phyloP scores from a whole-genome alignment of 1,139 yeast species.

The Scheffersomyces illinoinensis region DNA sequence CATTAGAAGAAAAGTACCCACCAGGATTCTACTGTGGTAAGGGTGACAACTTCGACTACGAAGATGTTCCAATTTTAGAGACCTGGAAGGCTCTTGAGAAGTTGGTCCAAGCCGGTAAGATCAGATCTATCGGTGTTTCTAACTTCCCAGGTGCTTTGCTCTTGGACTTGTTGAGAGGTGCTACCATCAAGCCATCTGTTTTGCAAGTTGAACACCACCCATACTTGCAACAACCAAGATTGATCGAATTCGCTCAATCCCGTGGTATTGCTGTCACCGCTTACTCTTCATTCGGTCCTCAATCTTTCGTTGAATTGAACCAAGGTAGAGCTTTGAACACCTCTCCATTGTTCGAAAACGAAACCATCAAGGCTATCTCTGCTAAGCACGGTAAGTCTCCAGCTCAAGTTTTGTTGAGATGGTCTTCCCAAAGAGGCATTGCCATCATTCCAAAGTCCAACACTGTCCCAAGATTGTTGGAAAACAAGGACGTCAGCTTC shows the following conservation, averaged over 20 bases:
- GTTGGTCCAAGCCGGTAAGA: slow-evolving; percentile 57
- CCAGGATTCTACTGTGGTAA: slow-evolving; percentile 71
- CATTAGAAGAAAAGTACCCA: slow-evolving; percentile 74
- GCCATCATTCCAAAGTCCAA: slow-evolving; percentile 78
- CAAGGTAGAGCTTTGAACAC: slow-evolving; percentile 53
- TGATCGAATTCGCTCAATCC: slow-evolving; percentile 62
- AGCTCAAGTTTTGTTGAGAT: slow-evolving; percentile 71
- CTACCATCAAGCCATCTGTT: slow-evolving; percentile 73
- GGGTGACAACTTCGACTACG: slow-evolving; percentile 57
- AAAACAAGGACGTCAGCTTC: slow-evolving; percentile 57
- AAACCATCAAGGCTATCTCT: slow-evolving; percentile 55
- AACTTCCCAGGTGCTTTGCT: slow-evolving; percentile 73
- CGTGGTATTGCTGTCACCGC: slow-evolving; percentile 73
- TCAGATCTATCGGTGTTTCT: slow-evolving; percentile 79
- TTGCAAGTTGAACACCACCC: slow-evolving; percentile 94
- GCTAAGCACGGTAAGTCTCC: slow-evolving; percentile 49
- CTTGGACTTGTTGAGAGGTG: slow-evolving; percentile 71
- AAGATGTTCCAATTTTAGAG: slow-evolving; percentile 68
- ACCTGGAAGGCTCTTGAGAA: slow-evolving; percentile 82
- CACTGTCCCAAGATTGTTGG: slow-evolving; percentile 57
- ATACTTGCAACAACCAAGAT: slow-evolving; percentile 73
- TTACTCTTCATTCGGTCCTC: slow-evolving; percentile 85
- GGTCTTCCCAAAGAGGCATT: slow-evolving; percentile 76
- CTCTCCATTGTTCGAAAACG: slow-evolving; percentile 57
- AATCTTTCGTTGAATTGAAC: slow-evolving; percentile 62